A percentile compares a stretch with the other conserved stretches of the same genome.
These are phyloP conservation scores for Colletotrichum sidae DNA, from an alignment of 2,329 filamentous ascomycete species.

Conservation along the genomic window DNA sequence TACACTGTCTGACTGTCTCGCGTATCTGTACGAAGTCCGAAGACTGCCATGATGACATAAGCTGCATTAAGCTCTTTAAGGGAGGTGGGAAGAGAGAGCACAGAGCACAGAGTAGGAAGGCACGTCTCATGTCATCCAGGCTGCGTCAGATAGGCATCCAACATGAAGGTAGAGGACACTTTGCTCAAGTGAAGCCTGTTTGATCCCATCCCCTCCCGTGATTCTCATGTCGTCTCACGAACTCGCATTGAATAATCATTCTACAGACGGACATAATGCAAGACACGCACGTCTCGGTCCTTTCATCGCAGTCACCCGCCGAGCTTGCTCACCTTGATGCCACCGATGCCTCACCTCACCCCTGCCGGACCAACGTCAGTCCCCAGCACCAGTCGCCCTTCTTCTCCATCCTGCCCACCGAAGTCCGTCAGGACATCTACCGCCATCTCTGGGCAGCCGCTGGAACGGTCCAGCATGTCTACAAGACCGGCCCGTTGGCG, in stretches of 20 bases:
- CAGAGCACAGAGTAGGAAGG: background rate
- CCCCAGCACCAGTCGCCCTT: constrained; percentile 22
- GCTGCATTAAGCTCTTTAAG: constrained; percentile 27
- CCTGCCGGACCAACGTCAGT: background rate
- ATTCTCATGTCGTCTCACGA: too few relatives aligned
- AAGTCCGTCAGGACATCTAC: constrained; percentile 31
- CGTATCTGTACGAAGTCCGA: background rate
- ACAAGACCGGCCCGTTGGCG: constrained; percentile 24
- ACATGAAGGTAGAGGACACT: too few relatives aligned
- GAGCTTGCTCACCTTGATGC: too few relatives aligned
- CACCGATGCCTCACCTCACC: constrained; percentile 1
- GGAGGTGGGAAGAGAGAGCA: constrained; percentile 2
- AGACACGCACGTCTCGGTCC: too few relatives aligned
- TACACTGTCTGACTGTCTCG: too few relatives aligned
- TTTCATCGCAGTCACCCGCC: too few relatives aligned
- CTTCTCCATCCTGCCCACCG: constrained; percentile 27
- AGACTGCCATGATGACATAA: constrained; percentile 13
- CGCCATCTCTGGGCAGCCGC: constrained; percentile 23
- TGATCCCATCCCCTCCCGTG: too few relatives aligned
- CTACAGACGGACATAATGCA: too few relatives aligned
- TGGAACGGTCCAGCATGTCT: constrained; percentile 29
- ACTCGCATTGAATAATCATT: too few relatives aligned
- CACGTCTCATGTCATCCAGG: background rate
- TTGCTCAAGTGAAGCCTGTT: too few relatives aligned
- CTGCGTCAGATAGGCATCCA: background rate